Base-by-base conservation (phyloP, 192 early-diverging fungal genomes). In the Funneliformis mosseae region DNA sequence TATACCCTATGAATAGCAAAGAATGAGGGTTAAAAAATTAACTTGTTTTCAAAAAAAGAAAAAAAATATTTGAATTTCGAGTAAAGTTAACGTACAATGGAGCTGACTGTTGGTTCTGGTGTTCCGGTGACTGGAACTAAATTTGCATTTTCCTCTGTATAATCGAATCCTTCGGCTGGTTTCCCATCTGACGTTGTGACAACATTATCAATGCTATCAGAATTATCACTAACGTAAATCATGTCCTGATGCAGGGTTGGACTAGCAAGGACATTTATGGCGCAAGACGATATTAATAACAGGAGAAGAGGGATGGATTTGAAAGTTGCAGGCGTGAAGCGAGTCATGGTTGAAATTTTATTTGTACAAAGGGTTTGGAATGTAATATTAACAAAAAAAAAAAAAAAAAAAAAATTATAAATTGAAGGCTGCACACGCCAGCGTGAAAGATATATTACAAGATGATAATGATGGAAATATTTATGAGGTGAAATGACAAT, bases 371-470 rank as follows among this genome's bases (percentile, higher is more conserved):
- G 21, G 50, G 16, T 55, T 55, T 55, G 50, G 3, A 55, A 55
- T 18, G 50, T 73, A 27, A 25, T 50, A 28, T 25, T 50, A 50
- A 18, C 23, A 28, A 23, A 25, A 12, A 73, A 73, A 71, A 45
- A 48, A 73, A 16, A 73, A 73, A 73, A 55, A 27, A 11, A 14
- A 6, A 21, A 48, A 50, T 11, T 73, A 4, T 28, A 4, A 41
- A 48, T 48, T 23, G 50, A 50, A 25, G 46, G 67, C n/a, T 45
- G 25, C 27, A 33, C 77, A 78, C 77, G 77, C 77, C 77, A 78
- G 77, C 77, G 77, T 78, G 77, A 59, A 50, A 48, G 16, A 46
- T 21, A 38, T 25, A n/a, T 43, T 41, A 63, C 18, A 43, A 33
- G 10, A 21, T 12, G 50, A 38, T 10, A 33, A 60, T 16, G 14